These are phyloP conservation scores for Saitozyma sp. DNA, from an alignment of 768 basidiomycete genomes.

Conservation along the genomic window DNA sequence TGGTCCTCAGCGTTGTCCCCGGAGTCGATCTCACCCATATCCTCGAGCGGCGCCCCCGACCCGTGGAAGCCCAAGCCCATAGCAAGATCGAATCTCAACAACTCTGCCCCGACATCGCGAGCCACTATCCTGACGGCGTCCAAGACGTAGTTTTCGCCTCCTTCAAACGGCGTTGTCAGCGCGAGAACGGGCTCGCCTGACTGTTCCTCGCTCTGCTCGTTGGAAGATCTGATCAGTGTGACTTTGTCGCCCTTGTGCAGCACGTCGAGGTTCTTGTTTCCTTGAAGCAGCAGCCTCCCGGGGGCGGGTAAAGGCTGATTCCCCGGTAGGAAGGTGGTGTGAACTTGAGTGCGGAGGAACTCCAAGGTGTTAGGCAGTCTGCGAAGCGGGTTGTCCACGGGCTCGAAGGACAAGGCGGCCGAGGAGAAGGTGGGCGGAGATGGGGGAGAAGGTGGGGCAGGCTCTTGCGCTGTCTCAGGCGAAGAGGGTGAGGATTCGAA, in stretches of 20 bases:
- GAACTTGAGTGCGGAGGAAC: conserved; percentile 18
- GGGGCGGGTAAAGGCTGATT: conserved; percentile 20
- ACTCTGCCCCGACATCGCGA: conserved; percentile 70
- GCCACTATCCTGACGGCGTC: conserved; percentile 77
- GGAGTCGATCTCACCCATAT: conserved; percentile 45
- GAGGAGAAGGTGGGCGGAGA: no score
- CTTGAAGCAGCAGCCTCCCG: background rate
- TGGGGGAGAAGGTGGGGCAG: no score
- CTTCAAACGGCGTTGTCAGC: conserved; percentile 69
- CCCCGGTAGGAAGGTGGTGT: conserved; percentile 27
- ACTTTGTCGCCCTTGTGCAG: background rate
- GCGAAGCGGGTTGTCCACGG: no score
- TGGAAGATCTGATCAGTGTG: background rate
- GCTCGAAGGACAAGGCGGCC: no score
- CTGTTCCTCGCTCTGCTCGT: background rate
- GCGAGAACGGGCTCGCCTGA: conserved; percentile 13
- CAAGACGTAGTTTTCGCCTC: conserved; percentile 79
- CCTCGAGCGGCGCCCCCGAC: conserved; percentile 21
- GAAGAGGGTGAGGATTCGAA: no score
- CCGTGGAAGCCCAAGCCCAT: conserved; percentile 72
- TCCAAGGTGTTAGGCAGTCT: no score
- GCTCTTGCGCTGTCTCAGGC: no score
- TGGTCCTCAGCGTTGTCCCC: conserved; percentile 60
- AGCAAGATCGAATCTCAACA: conserved; percentile 77
- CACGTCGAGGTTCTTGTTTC: background rate